Conservation (phyloP, 208 protist species). For the Acanthamoeba culbertsoni region DNA sequence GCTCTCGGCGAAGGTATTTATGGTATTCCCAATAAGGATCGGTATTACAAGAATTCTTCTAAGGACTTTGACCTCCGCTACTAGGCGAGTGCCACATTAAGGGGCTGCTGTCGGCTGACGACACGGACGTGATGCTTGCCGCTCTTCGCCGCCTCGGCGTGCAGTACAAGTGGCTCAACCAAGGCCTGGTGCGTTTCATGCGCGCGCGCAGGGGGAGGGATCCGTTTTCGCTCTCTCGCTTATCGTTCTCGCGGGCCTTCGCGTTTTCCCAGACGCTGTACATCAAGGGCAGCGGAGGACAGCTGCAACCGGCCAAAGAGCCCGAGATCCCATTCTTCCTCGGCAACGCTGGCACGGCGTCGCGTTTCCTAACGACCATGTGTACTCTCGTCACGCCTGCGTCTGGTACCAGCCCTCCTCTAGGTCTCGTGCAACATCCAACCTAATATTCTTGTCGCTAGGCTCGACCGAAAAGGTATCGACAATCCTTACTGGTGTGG, state of each 20-base stretch:
- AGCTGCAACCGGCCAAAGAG: slow-evolving; percentile 34
- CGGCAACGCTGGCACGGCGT: slow-evolving; percentile 84
- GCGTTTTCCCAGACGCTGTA: neutral
- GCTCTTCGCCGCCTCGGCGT: slow-evolving; percentile 61
- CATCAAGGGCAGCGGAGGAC: slow-evolving; percentile 71
- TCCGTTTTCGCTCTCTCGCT: too few relatives aligned
- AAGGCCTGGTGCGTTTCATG: too few relatives aligned
- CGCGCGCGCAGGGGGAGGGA: too few relatives aligned
- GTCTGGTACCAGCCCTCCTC: neutral
- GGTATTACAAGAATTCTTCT: neutral
- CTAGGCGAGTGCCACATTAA: slow-evolving; percentile 57
- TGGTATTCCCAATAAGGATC: too few relatives aligned
- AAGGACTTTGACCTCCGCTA: neutral
- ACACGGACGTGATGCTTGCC: slow-evolving; percentile 81
- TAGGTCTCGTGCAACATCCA: neutral
- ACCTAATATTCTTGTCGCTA: neutral
- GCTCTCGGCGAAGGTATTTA: slow-evolving; percentile 70
- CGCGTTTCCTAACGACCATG: slow-evolving; percentile 82
- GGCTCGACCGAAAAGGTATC: slow-evolving; percentile 12
- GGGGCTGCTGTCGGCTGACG: slow-evolving; percentile 82
- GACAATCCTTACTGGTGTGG: slow-evolving; percentile 70
- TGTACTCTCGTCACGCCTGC: slow-evolving; percentile 58
- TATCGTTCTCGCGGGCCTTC: neutral
- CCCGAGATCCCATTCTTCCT: slow-evolving; percentile 75
- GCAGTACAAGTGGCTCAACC: slow-evolving; percentile 52